Base-by-base conservation (phyloP, 441 rosid genomes). In the Populus hybrid region DNA sequence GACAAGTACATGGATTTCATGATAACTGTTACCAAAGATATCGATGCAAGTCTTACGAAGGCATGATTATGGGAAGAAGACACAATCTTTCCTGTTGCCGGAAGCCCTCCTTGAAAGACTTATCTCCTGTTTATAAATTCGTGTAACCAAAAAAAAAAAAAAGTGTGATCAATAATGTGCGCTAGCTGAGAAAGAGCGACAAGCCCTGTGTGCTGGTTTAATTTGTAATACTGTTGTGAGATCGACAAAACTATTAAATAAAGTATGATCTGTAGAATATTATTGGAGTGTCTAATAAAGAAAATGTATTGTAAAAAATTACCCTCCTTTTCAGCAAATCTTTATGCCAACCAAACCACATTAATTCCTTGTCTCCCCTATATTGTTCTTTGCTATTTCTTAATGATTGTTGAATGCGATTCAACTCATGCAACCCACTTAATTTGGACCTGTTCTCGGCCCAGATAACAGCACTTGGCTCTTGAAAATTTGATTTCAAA, bases 1-100 rank as follows among this genome's bases (percentile, higher is more conserved):
- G 69, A 78, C 66, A 71, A 79, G 3, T 86, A 82, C 57, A 10
- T 86, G 32, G 81, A 79, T 24, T 26, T 84, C 24, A 76, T 84
- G 77, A 16, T 67, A 10, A 16, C 64, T 5, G 1, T 81, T 63
- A 10, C 68, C 16, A 28, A 67, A 28, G 86, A 81, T 16, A 76
- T 83, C 26, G 81, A 72, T 63, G 70, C 70, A 7, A 26, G 78
- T 32, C 14, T 79, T 61, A 8, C 28, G 9, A 30, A 42, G 28
- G 73, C 46, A 20, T 66, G 12, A 78, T 34, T 40, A 46, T 54
- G 61, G 26, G 18, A 3, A 14, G 64, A 6, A 6, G 5, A 24
- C 0, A 14, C 6, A 1, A 46, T 46, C 57, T 46, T 46, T 46
- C 57, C 16, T 1, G 0, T 46, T 46, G 57, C 20, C 1, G 57